These are phyloP conservation scores for Leptographium flavum DNA, from an alignment of 2,329 filamentous ascomycete genomes.

Conservation along the genomic window DNA sequence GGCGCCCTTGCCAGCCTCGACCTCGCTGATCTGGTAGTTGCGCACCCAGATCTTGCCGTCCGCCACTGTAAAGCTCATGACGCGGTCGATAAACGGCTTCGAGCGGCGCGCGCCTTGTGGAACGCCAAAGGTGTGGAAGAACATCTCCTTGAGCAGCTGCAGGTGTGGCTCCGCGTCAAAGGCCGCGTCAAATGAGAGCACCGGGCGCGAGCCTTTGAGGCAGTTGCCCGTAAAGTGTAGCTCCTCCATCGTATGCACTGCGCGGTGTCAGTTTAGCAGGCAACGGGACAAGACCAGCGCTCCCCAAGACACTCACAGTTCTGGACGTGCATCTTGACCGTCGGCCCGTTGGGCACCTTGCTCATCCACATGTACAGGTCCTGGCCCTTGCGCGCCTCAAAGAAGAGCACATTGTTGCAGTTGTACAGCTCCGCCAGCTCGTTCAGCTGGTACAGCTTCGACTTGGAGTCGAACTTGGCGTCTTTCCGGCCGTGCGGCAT, in stretches of 20 bases:
- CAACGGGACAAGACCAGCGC: neutral
- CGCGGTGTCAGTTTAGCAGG: neutral
- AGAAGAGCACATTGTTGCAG: slow-evolving; percentile 84
- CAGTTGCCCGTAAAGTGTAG: slow-evolving; percentile 95
- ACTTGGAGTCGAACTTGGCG: slow-evolving; percentile 93
- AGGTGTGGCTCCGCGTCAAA: slow-evolving; percentile 77
- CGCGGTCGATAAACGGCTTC: slow-evolving; percentile 92
- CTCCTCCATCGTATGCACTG: slow-evolving; percentile 92
- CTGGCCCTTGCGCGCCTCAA: slow-evolving; percentile 86
- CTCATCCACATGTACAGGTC: slow-evolving; percentile 91
- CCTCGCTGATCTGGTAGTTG: slow-evolving; percentile 85
- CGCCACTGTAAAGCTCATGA: slow-evolving; percentile 81
- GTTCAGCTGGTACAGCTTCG: slow-evolving; percentile 70
- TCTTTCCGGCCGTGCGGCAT: slow-evolving; percentile 90
- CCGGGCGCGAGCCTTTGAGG: slow-evolving; percentile 77
- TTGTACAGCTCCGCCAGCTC: slow-evolving; percentile 63
- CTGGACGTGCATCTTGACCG: slow-evolving; percentile 52
- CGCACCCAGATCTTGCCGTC: slow-evolving; percentile 95
- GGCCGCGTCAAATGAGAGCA: slow-evolving; percentile 79
- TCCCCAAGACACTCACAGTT: slow-evolving; percentile 37
- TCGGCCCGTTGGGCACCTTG: slow-evolving; percentile 72
- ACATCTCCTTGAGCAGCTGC: slow-evolving; percentile 73
- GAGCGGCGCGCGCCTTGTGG: slow-evolving; percentile 76
- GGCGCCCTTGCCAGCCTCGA: slow-evolving; percentile 43
- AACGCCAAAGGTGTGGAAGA: slow-evolving; percentile 83